Evolutionary conservation across 2,329 filamentous ascomycete species (phyloP).

Genomic region (Calonectria pteridis): DNA sequence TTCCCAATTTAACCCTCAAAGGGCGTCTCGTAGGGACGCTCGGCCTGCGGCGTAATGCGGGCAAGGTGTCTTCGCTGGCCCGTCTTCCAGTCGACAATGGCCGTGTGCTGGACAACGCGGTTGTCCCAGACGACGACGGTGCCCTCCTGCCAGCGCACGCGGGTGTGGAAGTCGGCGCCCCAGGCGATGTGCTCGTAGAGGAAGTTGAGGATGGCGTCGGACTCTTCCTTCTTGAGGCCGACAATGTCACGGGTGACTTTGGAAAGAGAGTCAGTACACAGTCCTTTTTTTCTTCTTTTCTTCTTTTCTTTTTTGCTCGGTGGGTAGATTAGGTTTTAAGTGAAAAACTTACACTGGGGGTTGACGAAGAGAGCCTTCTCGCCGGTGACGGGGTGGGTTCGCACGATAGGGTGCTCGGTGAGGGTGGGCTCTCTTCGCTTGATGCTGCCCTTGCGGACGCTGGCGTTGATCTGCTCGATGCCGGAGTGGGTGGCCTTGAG

Average conservation of each 20-base stretch:
- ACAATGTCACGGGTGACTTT: slow-evolving; percentile 84
- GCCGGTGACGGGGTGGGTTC: slow-evolving; percentile 85
- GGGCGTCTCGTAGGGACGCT: slow-evolving; percentile 80
- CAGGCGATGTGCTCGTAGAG: slow-evolving; percentile 68
- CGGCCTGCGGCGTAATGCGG: slow-evolving; percentile 85
- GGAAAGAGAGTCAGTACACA: background rate
- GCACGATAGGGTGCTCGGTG: slow-evolving; percentile 80
- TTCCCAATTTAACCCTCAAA: slow-evolving; percentile 37
- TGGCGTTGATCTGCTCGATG: slow-evolving; percentile 81
- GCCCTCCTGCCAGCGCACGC: slow-evolving; percentile 82
- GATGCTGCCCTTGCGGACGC: slow-evolving; percentile 75
- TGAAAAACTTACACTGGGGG: slow-evolving; percentile 76
- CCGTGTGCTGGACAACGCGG: slow-evolving; percentile 82
- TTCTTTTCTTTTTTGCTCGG: too few relatives aligned
- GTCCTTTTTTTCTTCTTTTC: too few relatives aligned
- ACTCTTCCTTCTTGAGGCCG: slow-evolving; percentile 89
- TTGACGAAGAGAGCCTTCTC: slow-evolving; percentile 89
- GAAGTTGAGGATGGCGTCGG: slow-evolving; percentile 80
- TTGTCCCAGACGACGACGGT: slow-evolving; percentile 93
- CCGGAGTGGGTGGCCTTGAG: slow-evolving; percentile 86
- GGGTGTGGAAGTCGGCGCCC: slow-evolving; percentile 76
- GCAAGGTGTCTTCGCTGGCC: slow-evolving; percentile 84
- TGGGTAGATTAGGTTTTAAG: too few relatives aligned
- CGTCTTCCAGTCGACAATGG: slow-evolving; percentile 84
- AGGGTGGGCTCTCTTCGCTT: slow-evolving; percentile 81